Evolutionary conservation across 768 basidiomycete genomes (phyloP), one percentile per base, ranked within the genome.

Genomic region (Daedalea quercina): DNA sequence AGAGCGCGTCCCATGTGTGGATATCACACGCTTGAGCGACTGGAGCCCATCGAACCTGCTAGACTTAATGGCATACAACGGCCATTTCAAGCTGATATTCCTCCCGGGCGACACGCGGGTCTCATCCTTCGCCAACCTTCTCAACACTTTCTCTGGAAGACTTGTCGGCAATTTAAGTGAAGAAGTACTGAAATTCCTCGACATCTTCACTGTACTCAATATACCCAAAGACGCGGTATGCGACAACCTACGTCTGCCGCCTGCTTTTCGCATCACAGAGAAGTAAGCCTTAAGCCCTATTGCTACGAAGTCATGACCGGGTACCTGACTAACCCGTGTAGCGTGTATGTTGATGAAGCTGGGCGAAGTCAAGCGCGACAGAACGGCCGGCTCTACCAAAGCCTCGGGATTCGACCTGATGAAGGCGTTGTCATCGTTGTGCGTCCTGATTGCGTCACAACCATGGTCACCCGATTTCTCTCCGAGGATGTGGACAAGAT

Each of bases 71-170:
- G 74, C 74, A 0, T 68, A 78, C 3, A 77, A 83, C 58, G 70
- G 71, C 1, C 72, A 76, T 4, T 82, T 82, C 72, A 79, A 81
- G 54, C 46, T 84, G 11, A 62, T 85, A n/a, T 59, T 81, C 19
- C 83, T 84, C 56, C 65, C 71, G 0, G 82, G 82, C 3, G 71
- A 79, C 54, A 50, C 23, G 4, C 4, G 4, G 37, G 7, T 17
- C 7, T 15, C 37, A 19, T 3, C 37, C 7, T 3, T 40, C 15
- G 37, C 37, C 8, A 15, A 15, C 15, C 15, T 15, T 15, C 19
- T 6, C 37, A 15, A 40, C 17, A 17, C 8, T 35, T 35, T 35
- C 34, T 35, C 34, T 8, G 17, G 17, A 17, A 17, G 17, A 17
- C 34, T 35, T 9, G 9, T 35, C 17, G 34, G 17, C 8, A 17